A percentile compares a stretch with the other conserved stretches of the same genome.
phyloP scores from a whole-genome alignment of 371 early-diverging fungal genomes.

The Syncephalis plumigaleata region DNA sequence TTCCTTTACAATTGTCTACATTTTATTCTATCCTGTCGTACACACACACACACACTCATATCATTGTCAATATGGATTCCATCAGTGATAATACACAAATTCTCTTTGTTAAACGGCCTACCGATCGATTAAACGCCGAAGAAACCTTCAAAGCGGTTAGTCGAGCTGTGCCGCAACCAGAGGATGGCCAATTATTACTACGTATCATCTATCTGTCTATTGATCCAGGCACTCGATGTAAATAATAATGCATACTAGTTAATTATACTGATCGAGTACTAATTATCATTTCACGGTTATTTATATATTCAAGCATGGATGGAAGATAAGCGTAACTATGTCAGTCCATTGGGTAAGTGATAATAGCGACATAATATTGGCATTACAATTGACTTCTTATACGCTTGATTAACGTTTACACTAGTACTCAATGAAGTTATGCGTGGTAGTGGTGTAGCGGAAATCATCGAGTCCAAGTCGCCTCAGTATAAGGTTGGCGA shows the following conservation, averaged over 20 bases:
- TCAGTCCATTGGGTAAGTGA: constrained; percentile 6
- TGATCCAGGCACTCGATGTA: constrained; percentile 24
- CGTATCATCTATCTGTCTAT: constrained; percentile 27
- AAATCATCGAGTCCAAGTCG: constrained; percentile 24
- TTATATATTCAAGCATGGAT: constrained; percentile 8
- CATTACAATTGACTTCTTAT: too few relatives aligned
- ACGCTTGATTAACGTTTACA: too few relatives aligned
- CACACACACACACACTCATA: too few relatives aligned
- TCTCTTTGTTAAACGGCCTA: constrained; percentile 5
- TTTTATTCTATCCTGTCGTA: too few relatives aligned
- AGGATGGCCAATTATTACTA: constrained; percentile 20
- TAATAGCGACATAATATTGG: too few relatives aligned
- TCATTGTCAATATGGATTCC: too few relatives aligned
- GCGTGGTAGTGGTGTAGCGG: constrained; percentile 20
- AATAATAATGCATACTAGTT: too few relatives aligned
- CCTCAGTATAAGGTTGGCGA: constrained; percentile 23
- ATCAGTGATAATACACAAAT: constrained; percentile 3
- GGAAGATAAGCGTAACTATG: constrained; percentile 17
- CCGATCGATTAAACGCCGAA: neutral
- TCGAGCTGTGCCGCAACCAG: constrained; percentile 8
- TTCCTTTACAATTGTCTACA: too few relatives aligned
- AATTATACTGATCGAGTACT: too few relatives aligned
- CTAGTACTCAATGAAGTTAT: constrained; percentile 28
- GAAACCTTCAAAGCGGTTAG: constrained; percentile 5
- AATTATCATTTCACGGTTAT: too few relatives aligned